phyloP scores from a whole-genome alignment of 495 filamentous ascomycete species.

The Aspergillus affinis region DNA sequence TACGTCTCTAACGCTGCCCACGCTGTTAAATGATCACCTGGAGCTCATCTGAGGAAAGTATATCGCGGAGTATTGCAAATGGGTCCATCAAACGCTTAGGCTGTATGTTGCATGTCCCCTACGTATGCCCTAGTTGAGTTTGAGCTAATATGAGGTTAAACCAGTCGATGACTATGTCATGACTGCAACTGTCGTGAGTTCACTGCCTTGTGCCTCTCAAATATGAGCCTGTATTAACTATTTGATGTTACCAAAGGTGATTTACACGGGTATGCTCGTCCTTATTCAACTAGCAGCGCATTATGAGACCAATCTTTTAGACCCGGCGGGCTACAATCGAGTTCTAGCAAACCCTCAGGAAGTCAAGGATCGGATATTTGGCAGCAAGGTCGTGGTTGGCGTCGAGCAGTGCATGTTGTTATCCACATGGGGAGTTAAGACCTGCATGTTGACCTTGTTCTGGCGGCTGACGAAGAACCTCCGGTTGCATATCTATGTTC shows the following conservation, averaged over 20 bases:
- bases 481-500: conserved; percentile 46
- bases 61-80: conserved; percentile 32
- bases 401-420: conserved; percentile 53
- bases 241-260: conserved; percentile 26
- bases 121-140: not conserved
- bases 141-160: not conserved
- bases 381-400: conserved; percentile 53
- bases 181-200: conserved; percentile 51
- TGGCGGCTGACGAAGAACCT: conserved; percentile 42
- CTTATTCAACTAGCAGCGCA: conserved; percentile 57
- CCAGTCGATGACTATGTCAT: conserved; percentile 58
- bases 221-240: not conserved
- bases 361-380: conserved; percentile 44
- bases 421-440: conserved; percentile 50
- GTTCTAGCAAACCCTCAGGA: conserved; percentile 45
- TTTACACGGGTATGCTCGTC: conserved; percentile 55
- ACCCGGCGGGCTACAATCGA: conserved; percentile 47
- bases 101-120: conserved; percentile 26
- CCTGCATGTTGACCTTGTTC: conserved; percentile 53
- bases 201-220: not conserved
- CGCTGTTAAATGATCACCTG: not conserved
- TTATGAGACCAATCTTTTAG: conserved; percentile 58
- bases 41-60: conserved; percentile 22
- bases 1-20: conserved; percentile 11
- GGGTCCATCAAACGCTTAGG: conserved; percentile 35